A percentile compares a stretch with the other conserved stretches of the same genome.
Evolutionary conservation across 1,284 basidiomycete species (phyloP).

Genomic region (Pascua sp.): DNA sequence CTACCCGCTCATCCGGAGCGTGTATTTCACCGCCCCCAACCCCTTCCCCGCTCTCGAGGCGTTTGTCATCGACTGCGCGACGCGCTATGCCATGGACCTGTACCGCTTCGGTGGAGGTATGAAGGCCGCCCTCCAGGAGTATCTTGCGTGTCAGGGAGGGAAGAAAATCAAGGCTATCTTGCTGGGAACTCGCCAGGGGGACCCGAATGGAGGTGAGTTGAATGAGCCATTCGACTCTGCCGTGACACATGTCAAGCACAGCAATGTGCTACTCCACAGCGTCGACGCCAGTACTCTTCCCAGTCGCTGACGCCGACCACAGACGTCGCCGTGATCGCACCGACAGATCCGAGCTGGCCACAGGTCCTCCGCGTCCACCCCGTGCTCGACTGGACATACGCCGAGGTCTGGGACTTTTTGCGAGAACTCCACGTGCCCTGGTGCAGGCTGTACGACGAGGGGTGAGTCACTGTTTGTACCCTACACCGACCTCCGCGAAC

Average conservation of each 20-base stretch:
- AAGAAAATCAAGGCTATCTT: conserved; percentile 68
- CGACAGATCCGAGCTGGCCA: conserved; percentile 86
- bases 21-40: conserved; percentile 87
- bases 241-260: too few species aligned
- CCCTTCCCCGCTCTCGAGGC: conserved; percentile 80
- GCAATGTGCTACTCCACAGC: neutral
- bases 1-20: conserved; percentile 62
- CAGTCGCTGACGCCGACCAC: conserved; percentile 5
- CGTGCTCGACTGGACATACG: conserved; percentile 91
- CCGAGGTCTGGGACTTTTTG: conserved; percentile 85
- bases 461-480: conserved; percentile 54
- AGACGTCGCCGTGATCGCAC: conserved; percentile 65
- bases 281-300: conserved; percentile 3
- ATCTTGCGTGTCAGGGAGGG: conserved; percentile 56
- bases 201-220: conserved; percentile 84
- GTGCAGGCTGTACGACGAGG: conserved; percentile 85
- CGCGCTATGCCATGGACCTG: conserved; percentile 74
- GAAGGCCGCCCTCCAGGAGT: conserved; percentile 72
- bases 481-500: neutral
- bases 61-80: conserved; percentile 69
- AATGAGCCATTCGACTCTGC: too few species aligned
- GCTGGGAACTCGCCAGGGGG: conserved; percentile 79
- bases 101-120: conserved; percentile 75
- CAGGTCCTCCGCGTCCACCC: conserved; percentile 87
- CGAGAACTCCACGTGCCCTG: conserved; percentile 72